Conservation (phyloP, 495 filamentous ascomycete species). For the Neurospora tetraspora region DNA sequence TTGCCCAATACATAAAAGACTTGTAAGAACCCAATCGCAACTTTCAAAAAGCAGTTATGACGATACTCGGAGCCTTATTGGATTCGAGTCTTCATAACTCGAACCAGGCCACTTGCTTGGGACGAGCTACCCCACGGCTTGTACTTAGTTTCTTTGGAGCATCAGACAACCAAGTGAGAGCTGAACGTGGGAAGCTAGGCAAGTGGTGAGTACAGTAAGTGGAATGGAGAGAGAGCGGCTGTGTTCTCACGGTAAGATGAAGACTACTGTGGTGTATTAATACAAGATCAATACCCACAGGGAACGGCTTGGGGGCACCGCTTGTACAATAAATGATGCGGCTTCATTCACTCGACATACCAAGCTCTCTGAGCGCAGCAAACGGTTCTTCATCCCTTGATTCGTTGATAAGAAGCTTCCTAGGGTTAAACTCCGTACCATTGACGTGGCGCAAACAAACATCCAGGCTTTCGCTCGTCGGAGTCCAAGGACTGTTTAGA, state of each 20-base stretch:
- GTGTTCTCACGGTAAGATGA: not conserved
- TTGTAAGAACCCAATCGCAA: not conserved
- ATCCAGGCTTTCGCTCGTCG: not conserved
- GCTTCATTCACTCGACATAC: not conserved
- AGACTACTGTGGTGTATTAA: not conserved
- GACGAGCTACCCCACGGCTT: not conserved
- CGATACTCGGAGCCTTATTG: not conserved
- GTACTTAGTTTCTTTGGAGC: not conserved
- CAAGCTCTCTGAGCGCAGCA: not conserved
- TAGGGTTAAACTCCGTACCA: not conserved
- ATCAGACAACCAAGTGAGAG: not conserved
- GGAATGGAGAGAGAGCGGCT: not conserved
- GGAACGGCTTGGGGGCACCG: not conserved
- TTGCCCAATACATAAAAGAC: not conserved
- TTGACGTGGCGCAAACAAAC: not conserved
- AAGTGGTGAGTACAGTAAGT: not conserved
- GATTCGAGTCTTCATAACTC: not conserved
- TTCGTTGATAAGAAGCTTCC: not conserved
- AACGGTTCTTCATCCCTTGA: not conserved
- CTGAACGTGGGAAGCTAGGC: not conserved
- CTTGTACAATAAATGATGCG: not conserved
- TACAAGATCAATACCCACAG: not conserved
- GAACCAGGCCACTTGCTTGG: not conserved
- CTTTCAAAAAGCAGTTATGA: not conserved
- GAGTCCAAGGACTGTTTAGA: not conserved